Percentiles rank a stretch among this genome's conserved stretches.
phyloP scores from a whole-genome alignment of 768 basidiomycete species.

The Tylopilus subfusipes region DNA sequence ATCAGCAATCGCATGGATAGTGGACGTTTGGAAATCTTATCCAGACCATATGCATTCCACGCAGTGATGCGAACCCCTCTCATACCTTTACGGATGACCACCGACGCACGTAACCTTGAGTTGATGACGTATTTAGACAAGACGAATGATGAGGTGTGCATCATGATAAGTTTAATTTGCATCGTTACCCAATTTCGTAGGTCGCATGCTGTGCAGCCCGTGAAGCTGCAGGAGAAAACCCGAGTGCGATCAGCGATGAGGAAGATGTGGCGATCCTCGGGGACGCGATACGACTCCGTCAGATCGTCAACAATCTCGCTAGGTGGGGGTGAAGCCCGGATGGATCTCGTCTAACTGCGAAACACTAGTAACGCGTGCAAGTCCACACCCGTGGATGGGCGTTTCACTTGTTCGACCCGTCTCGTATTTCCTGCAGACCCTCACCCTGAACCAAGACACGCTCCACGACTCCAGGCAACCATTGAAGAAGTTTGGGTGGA shows the following conservation, averaged over 20 bases:
- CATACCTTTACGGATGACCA: constrained; percentile 63
- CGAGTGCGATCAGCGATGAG: constrained; percentile 7
- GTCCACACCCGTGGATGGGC: constrained; percentile 70
- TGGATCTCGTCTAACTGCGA: not conserved
- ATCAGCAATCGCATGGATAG: constrained; percentile 81
- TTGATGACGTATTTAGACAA: constrained; percentile 68
- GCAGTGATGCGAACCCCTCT: constrained; percentile 73
- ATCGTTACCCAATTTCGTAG: constrained; percentile 29
- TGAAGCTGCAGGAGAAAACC: constrained; percentile 52
- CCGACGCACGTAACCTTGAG: constrained; percentile 62
- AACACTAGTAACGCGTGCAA: constrained; percentile 70
- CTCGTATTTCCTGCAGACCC: constrained; percentile 40
- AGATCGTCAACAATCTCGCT: constrained; percentile 82
- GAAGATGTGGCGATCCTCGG: constrained; percentile 77
- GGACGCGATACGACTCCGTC: constrained; percentile 77
- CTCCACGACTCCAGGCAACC: not conserved
- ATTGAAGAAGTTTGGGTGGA: constrained; percentile 24
- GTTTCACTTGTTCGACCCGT: constrained; percentile 63
- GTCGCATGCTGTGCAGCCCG: constrained; percentile 58
- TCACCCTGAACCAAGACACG: constrained; percentile 11
- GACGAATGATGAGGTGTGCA: constrained; percentile 54
- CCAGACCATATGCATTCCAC: constrained; percentile 71
- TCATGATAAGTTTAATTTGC: not conserved
- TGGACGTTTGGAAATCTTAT: constrained; percentile 72
- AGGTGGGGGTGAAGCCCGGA: constrained; percentile 39